Conservation (phyloP, 371 early-diverging fungal species). For the Apophysomyces trapeziformis region DNA sequence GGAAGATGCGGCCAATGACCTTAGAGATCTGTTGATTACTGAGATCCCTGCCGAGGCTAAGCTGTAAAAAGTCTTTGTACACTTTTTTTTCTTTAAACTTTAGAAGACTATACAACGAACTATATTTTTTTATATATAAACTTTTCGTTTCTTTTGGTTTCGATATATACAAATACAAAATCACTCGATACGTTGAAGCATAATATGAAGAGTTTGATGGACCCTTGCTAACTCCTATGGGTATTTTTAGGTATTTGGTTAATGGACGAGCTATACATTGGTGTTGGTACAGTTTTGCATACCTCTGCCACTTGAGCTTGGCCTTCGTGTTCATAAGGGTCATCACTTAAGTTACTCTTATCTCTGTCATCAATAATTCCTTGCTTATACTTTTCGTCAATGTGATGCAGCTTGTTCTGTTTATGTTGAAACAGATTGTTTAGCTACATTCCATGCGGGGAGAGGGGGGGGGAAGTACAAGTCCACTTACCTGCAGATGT, state of each 20-base stretch:
- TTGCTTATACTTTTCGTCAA: constrained; percentile 31
- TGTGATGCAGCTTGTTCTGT: constrained; percentile 33
- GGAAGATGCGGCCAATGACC: constrained; percentile 73
- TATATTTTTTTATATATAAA: neutral
- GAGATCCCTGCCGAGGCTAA: constrained; percentile 52
- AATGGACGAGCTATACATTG: neutral
- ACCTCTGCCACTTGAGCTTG: constrained; percentile 44
- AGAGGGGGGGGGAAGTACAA: no score
- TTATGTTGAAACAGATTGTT: constrained; percentile 13
- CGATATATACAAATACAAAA: neutral
- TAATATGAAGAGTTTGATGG: constrained; percentile 31
- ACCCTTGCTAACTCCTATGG: constrained; percentile 32
- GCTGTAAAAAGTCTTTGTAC: constrained; percentile 30
- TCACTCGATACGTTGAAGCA: constrained; percentile 37
- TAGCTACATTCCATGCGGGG: neutral
- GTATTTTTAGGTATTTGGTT: neutral
- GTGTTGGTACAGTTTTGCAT: neutral
- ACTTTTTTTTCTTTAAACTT: neutral
- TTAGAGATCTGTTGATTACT: constrained; percentile 69
- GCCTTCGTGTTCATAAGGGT: constrained; percentile 47
- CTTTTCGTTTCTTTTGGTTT: neutral
- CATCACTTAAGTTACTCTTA: constrained; percentile 16
- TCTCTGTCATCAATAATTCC: constrained; percentile 27
- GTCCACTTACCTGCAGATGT: constrained; percentile 30
- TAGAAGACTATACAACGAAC: neutral